Evolutionary conservation across 2,329 filamentous ascomycete species (phyloP).

Genomic region (Aureobasidium sp.): DNA sequence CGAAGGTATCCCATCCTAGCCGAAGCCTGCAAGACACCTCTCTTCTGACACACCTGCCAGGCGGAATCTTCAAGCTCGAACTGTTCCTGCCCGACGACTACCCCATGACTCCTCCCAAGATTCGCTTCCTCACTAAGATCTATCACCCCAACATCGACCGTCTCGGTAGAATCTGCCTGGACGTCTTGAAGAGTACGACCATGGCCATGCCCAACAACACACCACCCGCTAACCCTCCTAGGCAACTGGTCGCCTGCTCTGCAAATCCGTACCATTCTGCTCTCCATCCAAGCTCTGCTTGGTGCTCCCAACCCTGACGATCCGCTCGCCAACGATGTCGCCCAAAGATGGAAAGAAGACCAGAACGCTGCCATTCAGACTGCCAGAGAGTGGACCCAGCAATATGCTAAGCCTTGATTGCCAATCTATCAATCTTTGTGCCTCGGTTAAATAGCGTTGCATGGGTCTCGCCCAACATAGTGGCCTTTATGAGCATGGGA

Average conservation of each 20-base stretch:
- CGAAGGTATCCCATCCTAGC: slow-evolving; percentile 58
- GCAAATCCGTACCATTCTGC: slow-evolving; percentile 95
- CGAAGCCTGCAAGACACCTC: not conserved
- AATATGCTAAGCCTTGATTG: slow-evolving; percentile 57
- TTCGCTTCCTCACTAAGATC: slow-evolving; percentile 97
- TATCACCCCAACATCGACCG: slow-evolving; percentile 99
- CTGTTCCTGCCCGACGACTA: slow-evolving; percentile 98
- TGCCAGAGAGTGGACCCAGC: slow-evolving; percentile 83
- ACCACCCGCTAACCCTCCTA: slow-evolving; percentile 33
- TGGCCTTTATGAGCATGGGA: slow-evolving; percentile 11
- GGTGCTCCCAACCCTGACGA: slow-evolving; percentile 97
- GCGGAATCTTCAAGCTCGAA: slow-evolving; percentile 91
- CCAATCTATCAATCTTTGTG: not conserved
- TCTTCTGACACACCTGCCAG: slow-evolving; percentile 31
- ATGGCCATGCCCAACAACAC: not conserved
- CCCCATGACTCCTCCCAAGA: slow-evolving; percentile 97
- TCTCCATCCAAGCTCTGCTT: slow-evolving; percentile 93
- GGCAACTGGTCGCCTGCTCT: slow-evolving; percentile 98
- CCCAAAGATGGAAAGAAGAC: slow-evolving; percentile 96
- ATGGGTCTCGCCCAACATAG: slow-evolving; percentile 14
- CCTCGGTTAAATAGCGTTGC: slow-evolving; percentile 16
- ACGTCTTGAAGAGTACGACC: slow-evolving; percentile 82
- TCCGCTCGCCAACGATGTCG: slow-evolving; percentile 94
- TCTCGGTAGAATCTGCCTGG: slow-evolving; percentile 90
- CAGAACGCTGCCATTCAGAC: slow-evolving; percentile 88